Evolutionary conservation across 2,329 filamentous ascomycete genomes (phyloP), one percentile per base, ranked within the genome.

Genomic region (Fusarium newnesense): DNA sequence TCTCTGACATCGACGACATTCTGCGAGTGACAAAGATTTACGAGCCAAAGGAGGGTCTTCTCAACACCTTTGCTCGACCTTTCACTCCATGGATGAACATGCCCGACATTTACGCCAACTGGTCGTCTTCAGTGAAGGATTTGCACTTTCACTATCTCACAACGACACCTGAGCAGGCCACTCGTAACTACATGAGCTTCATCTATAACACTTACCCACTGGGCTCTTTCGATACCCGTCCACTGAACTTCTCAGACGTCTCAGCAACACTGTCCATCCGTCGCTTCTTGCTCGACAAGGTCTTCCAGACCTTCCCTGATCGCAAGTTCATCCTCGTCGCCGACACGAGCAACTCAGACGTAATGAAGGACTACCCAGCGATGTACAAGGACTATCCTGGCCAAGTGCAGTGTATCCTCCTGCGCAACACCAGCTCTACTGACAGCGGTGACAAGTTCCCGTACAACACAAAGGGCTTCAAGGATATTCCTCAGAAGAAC

Each of bases 111-210:
- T 95, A 94, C 79, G 89, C 90, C 73, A 93, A 94, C 77, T 95
- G 93, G 92, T 90, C 88, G 3, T 82, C 83, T n/a, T 88, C 86
- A 28, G 84, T 94, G 19, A 87, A 89, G 0, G 87, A 93, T 76
- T 85, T 91, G 70, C 93, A 95, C 80, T 95, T 95, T 84, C 93
- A 95, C 82, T 95, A 95, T 82, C 85, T 95, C 26, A 95, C 93
- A 1, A 95, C 93, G 0, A 94, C 93, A 0, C 93, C 93, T 0
- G 93, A 95, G 81, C 93, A 95, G 80, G 87, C 90, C 9, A 94
- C 93, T 1, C 86, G 93, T 46, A 92, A 91, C 74, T 95, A 95
- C 83, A 94, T 94, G 92, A 87, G 92, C 67, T 92, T 92, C 81
- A 94, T 95, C 80, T 95, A 93, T 85, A 88, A 89, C 77, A 94